Evolutionary conservation across 805 yeast species (phyloP).

Genomic region (Pichia ethanolica): DNA sequence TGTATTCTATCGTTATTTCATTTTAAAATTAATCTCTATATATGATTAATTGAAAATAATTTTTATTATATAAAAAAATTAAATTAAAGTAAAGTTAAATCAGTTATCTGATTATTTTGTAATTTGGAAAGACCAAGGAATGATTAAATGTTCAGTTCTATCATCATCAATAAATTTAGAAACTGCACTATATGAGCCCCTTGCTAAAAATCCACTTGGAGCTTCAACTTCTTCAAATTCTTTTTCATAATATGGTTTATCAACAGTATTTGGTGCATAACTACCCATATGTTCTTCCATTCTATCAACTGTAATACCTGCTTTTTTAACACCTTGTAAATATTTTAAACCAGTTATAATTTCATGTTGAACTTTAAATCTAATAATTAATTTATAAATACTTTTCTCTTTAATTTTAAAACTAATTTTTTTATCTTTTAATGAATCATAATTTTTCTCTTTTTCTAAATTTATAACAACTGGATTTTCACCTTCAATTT

Average conservation of each 20-base stretch:
- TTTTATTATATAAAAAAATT: no score
- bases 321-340: constrained; percentile 75
- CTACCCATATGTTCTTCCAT: constrained; percentile 85
- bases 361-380: constrained; percentile 73
- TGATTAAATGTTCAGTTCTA: constrained; percentile 57
- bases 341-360: constrained; percentile 87
- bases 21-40: no score
- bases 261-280: constrained; percentile 80
- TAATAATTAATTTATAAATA: constrained; percentile 61
- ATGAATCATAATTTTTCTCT: constrained; percentile 47
- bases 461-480: constrained; percentile 59
- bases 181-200: constrained; percentile 77
- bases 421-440: constrained; percentile 47
- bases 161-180: constrained; percentile 88
- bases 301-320: constrained; percentile 82
- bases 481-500: constrained; percentile 61
- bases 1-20: no score
- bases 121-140: constrained; percentile 84
- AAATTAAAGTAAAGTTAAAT: no score
- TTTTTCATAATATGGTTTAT: constrained; percentile 70
- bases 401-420: constrained; percentile 76
- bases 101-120: constrained; percentile 35
- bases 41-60: no score
- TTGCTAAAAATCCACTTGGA: constrained; percentile 81
- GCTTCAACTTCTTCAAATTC: constrained; percentile 75